Percentiles rank a stretch among this genome's conserved stretches.
phyloP scores from a whole-genome alignment of 352 stramenopile species.

The Globisporangium cylindrosporum region DNA sequence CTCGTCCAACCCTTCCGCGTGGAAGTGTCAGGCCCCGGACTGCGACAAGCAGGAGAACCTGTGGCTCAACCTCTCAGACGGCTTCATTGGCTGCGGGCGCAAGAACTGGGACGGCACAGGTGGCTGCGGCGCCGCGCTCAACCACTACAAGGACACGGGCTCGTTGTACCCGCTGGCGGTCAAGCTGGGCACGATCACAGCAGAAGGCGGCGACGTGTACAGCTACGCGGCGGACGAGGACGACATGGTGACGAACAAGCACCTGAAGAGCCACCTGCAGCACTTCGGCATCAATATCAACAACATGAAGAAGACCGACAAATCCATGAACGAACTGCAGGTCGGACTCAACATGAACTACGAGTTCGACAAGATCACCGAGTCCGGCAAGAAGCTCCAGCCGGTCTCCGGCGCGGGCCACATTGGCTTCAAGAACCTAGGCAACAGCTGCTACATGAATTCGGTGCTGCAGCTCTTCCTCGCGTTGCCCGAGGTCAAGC shows the following conservation, averaged over 20 bases:
- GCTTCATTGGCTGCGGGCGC: conserved; percentile 80
- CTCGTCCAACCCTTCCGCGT: conserved; percentile 63
- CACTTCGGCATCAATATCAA: conserved; percentile 96
- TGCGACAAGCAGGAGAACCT: conserved; percentile 97
- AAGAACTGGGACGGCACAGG: conserved; percentile 97
- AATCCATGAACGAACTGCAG: conserved; percentile 98
- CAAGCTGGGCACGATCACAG: conserved; percentile 97
- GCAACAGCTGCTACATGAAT: conserved; percentile 99
- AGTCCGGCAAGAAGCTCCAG: conserved; percentile 92
- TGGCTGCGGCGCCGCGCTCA: conserved; percentile 94
- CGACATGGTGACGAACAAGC: conserved; percentile 95
- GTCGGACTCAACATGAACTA: conserved; percentile 97
- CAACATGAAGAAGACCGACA: conserved; percentile 96
- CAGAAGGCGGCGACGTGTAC: conserved; percentile 96
- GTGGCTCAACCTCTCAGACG: conserved; percentile 98
- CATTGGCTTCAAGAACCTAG: conserved; percentile 98
- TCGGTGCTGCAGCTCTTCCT: conserved; percentile 95
- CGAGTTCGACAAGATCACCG: conserved; percentile 98
- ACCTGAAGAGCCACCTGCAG: conserved; percentile 91
- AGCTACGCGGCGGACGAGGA: conserved; percentile 98
- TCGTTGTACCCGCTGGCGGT: conserved; percentile 94
- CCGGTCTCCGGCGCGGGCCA: conserved; percentile 89
- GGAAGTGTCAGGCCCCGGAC: conserved; percentile 90
- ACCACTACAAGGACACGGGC: conserved; percentile 95
- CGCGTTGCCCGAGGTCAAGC: conserved; percentile 68